Base-by-base conservation (phyloP, 257 asterid species). In the Perilla frutescens region DNA sequence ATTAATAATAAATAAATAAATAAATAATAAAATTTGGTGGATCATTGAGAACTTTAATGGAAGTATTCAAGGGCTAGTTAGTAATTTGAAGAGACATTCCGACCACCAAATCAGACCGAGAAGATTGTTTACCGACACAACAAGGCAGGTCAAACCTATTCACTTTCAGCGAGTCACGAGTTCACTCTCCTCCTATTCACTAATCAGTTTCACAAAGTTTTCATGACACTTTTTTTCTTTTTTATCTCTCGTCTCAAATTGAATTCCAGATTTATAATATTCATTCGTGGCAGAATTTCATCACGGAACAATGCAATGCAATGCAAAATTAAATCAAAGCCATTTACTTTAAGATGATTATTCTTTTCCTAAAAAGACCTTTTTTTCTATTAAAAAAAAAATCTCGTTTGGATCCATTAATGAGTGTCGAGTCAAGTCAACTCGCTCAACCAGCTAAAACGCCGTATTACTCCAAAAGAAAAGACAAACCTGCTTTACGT, bases 51-150 rank as follows among this genome's bases (percentile, higher is more conserved):
- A 39, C 15, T 26, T 62, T 64, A 31, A 43, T 62, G 62, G 13
- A 68, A 69, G 0, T 7, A 1, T 4, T 29, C 1, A 4, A 40
- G 87, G 96, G 81, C 57, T 74, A 40, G n/a, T 65, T 80, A 3
- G 94, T 75, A 82, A 81, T 76, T 86, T 26, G 5, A 15, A 1
- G 48, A 77, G 76, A 82, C 89, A 89, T 56, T 66, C 90, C 89
- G 90, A 86, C 86, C 80, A 84, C 76, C 69, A 37, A 81, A 85
- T 85, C 89, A 75, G 84, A 79, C 85, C 68, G 59, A 59, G 73
- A 41, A 74, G 86, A 79, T 87, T 76, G 76, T 71, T 80, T 60
- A 81, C 96, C 92, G 92, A 87, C 90, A 84, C 60, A 63, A 45
- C 37, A 71, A 44, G 69, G 62, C 65, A 72, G 75, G 87, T 84